Conservation (phyloP, 495 filamentous ascomycete genomes). For the Daldinia grandis region DNA sequence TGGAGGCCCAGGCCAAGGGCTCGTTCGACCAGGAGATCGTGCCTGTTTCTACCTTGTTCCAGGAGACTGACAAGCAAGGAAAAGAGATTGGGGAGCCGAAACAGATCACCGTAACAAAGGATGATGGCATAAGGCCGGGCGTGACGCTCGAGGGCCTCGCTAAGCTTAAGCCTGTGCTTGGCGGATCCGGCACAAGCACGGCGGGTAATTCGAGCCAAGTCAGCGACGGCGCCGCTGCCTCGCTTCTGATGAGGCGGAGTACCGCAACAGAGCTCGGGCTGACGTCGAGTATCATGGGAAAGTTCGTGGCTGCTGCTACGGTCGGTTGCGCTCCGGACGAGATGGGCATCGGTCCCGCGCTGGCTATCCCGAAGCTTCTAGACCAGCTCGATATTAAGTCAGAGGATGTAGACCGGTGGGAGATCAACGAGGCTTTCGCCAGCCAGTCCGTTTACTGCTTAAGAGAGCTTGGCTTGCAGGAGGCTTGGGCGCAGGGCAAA, state of each 20-base stretch:
- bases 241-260: slow-evolving; percentile 82
- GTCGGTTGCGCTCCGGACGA: slow-evolving; percentile 85
- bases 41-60: slow-evolving; percentile 70
- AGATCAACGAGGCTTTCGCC: slow-evolving; percentile 96
- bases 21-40: slow-evolving; percentile 82
- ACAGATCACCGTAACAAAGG: slow-evolving; percentile 67
- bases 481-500: slow-evolving; percentile 64
- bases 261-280: slow-evolving; percentile 81
- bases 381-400: slow-evolving; percentile 67
- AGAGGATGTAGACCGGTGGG: slow-evolving; percentile 85
- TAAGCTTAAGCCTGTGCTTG: slow-evolving; percentile 86
- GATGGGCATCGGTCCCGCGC: slow-evolving; percentile 89
- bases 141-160: slow-evolving; percentile 74
- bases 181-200: slow-evolving; percentile 73
- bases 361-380: slow-evolving; percentile 85
- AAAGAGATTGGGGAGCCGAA: slow-evolving; percentile 61
- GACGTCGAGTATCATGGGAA: slow-evolving; percentile 71
- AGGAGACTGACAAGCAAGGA: slow-evolving; percentile 69
- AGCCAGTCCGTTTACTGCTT: slow-evolving; percentile 86
- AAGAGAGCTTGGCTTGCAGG: slow-evolving; percentile 73
- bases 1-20: slow-evolving; percentile 71
- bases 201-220: slow-evolving; percentile 90
- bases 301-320: slow-evolving; percentile 77
- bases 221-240: slow-evolving; percentile 85
- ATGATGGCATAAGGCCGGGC: slow-evolving; percentile 81